A percentile compares a stretch with the other conserved stretches of the same genome.
Evolutionary conservation across 495 filamentous ascomycete species (phyloP).

Genomic region (Oidiodendron maius): DNA sequence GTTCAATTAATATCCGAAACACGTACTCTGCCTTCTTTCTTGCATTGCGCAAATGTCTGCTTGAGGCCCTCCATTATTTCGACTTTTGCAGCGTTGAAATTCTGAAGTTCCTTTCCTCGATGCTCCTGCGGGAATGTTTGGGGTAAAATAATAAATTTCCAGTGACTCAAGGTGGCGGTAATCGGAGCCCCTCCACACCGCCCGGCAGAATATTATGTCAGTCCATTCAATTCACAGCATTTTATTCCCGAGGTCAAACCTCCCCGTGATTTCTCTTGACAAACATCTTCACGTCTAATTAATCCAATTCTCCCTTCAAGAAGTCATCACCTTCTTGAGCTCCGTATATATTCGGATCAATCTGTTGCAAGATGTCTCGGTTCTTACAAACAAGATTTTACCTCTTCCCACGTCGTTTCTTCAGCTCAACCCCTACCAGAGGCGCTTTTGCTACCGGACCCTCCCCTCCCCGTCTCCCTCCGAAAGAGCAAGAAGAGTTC

Average conservation of each 20-base stretch:
- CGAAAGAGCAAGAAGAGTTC: conserved; percentile 87
- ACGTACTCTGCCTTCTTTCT: conserved; percentile 61
- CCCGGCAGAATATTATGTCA: conserved; percentile 11
- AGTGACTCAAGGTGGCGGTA: conserved; percentile 11
- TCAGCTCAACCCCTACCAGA: conserved; percentile 18
- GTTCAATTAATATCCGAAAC: conserved; percentile 2
- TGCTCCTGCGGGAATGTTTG: not conserved
- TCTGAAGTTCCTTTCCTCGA: conserved; percentile 11
- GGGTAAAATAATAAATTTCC: not conserved
- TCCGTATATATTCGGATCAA: too few species aligned
- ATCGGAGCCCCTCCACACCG: conserved; percentile 14
- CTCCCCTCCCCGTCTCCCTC: conserved; percentile 76
- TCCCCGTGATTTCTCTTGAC: not conserved
- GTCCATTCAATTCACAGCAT: too few species aligned
- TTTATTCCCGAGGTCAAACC: too few species aligned
- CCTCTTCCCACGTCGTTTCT: conserved; percentile 26
- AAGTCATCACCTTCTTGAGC: too few species aligned
- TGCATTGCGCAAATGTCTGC: conserved; percentile 82
- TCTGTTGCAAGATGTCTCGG: conserved; percentile 19
- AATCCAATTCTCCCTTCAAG: not conserved
- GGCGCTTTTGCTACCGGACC: conserved; percentile 40
- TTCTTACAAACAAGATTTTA: conserved; percentile 27
- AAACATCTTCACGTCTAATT: too few species aligned
- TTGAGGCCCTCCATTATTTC: conserved; percentile 68
- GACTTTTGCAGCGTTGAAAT: conserved; percentile 1